phyloP scores from a whole-genome alignment of 768 basidiomycete species.

The Cubamyces sp. region DNA sequence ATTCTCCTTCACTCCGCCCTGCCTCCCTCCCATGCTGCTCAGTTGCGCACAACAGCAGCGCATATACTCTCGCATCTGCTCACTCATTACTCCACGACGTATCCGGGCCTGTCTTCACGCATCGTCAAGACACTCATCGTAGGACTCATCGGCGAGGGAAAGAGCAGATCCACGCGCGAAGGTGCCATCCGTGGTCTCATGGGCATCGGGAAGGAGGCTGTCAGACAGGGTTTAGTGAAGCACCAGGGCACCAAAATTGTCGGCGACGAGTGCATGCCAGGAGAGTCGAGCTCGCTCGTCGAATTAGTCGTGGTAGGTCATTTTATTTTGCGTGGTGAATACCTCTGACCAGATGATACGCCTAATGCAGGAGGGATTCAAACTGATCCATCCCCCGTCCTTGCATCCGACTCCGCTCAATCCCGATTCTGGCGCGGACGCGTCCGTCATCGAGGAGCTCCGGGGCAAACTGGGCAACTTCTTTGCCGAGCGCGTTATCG shows the following conservation, averaged over 20 bases:
- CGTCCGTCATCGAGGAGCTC: conserved; percentile 48
- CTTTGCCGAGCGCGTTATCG: conserved; percentile 58
- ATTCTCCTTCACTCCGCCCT: conserved; percentile 87
- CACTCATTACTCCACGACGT: conserved; percentile 84
- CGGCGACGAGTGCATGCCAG: conserved; percentile 61
- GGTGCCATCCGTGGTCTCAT: conserved; percentile 88
- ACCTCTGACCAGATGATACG: background rate
- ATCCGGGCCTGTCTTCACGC: conserved; percentile 83
- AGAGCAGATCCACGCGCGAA: conserved; percentile 81
- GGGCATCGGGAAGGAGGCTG: conserved; percentile 84
- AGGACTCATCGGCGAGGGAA: conserved; percentile 74
- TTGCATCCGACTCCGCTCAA: conserved; percentile 65
- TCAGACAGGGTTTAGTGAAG: conserved; percentile 80
- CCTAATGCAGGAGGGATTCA: conserved; percentile 57
- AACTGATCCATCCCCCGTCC: conserved; percentile 59
- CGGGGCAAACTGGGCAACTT: conserved; percentile 60
- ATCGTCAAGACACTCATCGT: conserved; percentile 93
- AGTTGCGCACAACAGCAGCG: conserved; percentile 79
- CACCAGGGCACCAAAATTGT: conserved; percentile 79
- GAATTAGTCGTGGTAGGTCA: conserved; percentile 63
- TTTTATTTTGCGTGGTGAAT: background rate
- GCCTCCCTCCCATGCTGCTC: conserved; percentile 68
- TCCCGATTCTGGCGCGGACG: conserved; percentile 50
- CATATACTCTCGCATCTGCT: conserved; percentile 84
- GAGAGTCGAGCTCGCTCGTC: conserved; percentile 51